A percentile compares a stretch with the other conserved stretches of the same genome.
These are phyloP conservation scores for Penicillium sp. DNA, from an alignment of 2,329 filamentous ascomycete species.

Conservation along the genomic window DNA sequence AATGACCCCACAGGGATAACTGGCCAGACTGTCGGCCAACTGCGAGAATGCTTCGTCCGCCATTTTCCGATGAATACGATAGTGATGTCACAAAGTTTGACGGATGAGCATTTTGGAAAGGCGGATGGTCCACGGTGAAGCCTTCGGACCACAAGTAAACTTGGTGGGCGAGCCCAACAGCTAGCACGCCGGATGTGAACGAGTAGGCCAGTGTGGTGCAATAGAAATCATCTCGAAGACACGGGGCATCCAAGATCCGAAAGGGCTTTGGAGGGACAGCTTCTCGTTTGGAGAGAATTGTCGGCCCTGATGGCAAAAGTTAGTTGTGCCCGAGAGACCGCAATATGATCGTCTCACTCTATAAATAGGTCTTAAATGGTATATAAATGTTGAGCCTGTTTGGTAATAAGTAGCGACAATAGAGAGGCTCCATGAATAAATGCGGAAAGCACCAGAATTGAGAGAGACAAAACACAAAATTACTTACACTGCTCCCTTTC, in stretches of 20 bases:
- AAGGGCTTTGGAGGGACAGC: slow-evolving; percentile 69
- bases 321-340: slow-evolving; percentile 8
- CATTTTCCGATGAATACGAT: slow-evolving; percentile 78
- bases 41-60: slow-evolving; percentile 74
- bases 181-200: slow-evolving; percentile 66
- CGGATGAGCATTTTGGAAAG: slow-evolving; percentile 49
- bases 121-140: slow-evolving; percentile 59
- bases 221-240: slow-evolving; percentile 91
- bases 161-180: slow-evolving; percentile 72
- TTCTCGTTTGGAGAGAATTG: slow-evolving; percentile 28
- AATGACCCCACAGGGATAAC: slow-evolving; percentile 72
- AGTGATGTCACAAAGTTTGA: slow-evolving; percentile 69
- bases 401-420: slow-evolving; percentile 1
- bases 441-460: background rate
- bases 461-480: background rate
- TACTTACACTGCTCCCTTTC: slow-evolving; percentile 34
- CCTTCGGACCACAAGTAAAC: slow-evolving; percentile 88
- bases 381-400: slow-evolving; percentile 6
- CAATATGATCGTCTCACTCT: background rate
- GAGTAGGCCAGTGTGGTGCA: slow-evolving; percentile 89
- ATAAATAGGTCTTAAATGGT: background rate
- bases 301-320: slow-evolving; percentile 22
- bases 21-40: slow-evolving; percentile 74
- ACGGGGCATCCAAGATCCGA: slow-evolving; percentile 82
- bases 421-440: background rate